Evolutionary conservation across 495 filamentous ascomycete species (phyloP), one percentile per base, ranked within the genome.

Genomic region (Choiromyces venosus): DNA sequence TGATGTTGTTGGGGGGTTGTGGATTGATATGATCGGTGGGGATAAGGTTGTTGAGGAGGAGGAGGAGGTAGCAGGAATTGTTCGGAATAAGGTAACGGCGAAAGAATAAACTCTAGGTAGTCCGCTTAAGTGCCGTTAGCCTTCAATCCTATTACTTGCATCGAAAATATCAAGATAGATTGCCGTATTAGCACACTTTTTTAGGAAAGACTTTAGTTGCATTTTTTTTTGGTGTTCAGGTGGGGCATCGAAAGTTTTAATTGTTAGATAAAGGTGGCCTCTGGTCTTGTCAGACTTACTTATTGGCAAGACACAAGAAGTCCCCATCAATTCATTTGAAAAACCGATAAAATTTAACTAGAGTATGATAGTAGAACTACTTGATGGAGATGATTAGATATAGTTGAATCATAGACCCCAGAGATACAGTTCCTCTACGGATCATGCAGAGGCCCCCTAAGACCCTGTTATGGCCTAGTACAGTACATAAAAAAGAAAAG

Each of bases 61-160:
- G 33, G 83, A 82, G n/a, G 92, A 89, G 14, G 90, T 94, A 4
- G 84, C 87, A 81, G 86, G 87, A 81, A 87, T 89, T 70, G 83
- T 90, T 0, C 86, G 80, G 71, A 88, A 90, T 69, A 86, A 86
- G 35, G 83, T 92, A 33, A 88, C 93, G 84, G 84, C 85, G 69
- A 85, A 89, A 52, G 90, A 33, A 76, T 74, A 0, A 1, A 4
- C 33, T n/a, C 33, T 90, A 74, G 90, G 88, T 1, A 33, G 52
- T 4, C 4, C 25, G 9, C 25, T 33, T 5, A 29, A 18, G 12
- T 1, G n/a, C n/a, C n/a, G n/a, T n/a, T n/a, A 61, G 10, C 12
- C 52, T 61, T 56, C n/a, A 14, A n/a, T 10, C 46, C 21, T 44
- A 25, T 5, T 29, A 14, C n/a, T 14, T 5, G 3, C n/a, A 14